Evolutionary conservation across 345 rosid species (phyloP).

Genomic region (Dipteronia sinensis): DNA sequence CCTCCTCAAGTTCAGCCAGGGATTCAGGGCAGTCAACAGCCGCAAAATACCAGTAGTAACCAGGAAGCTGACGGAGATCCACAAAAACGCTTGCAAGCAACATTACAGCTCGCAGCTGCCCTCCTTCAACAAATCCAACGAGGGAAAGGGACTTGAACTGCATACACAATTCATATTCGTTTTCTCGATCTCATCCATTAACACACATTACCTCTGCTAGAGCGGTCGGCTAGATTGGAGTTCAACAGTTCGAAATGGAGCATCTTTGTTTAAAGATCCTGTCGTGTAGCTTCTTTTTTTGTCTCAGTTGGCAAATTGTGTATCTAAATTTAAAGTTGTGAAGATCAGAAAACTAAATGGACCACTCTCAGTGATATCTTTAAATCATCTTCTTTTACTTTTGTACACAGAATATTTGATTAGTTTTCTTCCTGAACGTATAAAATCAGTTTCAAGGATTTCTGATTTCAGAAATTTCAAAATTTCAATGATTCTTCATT

Average conservation of each 20-base stretch:
- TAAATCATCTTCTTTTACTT: not conserved
- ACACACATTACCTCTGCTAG: not conserved
- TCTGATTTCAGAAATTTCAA: no score
- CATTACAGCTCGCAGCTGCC: constrained; percentile 89
- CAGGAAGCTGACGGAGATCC: constrained; percentile 74
- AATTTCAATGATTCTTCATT: no score
- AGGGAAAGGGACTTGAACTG: constrained; percentile 57
- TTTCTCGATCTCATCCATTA: not conserved
- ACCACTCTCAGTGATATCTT: not conserved
- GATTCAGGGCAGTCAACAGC: constrained; percentile 38
- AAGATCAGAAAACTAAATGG: not conserved
- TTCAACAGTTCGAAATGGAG: not conserved
- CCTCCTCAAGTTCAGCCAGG: constrained; percentile 36
- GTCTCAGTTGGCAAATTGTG: not conserved
- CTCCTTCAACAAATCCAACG: constrained; percentile 97
- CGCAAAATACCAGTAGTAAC: constrained; percentile 30
- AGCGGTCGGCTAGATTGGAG: not conserved
- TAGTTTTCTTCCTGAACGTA: not conserved
- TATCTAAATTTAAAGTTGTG: not conserved
- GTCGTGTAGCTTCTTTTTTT: not conserved
- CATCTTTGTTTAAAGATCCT: not conserved
- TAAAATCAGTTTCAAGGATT: not conserved
- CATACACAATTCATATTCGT: not conserved
- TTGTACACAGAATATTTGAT: not conserved
- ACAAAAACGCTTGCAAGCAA: constrained; percentile 88